Conservation (phyloP, 306 rosid genomes). For the Lablab purpureus region DNA sequence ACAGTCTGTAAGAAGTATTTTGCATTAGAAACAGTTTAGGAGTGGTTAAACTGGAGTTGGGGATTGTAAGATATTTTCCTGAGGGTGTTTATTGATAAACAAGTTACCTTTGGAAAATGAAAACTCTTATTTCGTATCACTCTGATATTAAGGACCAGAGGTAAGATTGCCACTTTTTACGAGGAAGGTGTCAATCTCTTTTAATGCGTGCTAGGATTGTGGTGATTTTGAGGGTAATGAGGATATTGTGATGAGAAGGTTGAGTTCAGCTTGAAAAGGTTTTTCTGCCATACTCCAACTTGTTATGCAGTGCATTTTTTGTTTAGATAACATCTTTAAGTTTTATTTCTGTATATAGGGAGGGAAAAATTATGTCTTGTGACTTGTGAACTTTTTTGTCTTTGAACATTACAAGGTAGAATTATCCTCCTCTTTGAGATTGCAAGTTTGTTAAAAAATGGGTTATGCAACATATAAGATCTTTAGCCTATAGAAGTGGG, state of each 20-base stretch:
- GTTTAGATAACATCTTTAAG: neutral
- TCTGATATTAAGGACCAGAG: neutral
- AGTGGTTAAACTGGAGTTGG: neutral
- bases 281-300: neutral
- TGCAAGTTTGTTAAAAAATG: neutral
- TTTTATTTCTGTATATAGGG: neutral
- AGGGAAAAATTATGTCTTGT: neutral
- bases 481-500: too few relatives aligned
- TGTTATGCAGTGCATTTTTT: neutral
- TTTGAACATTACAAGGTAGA: neutral
- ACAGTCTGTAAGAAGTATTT: neutral
- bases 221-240: neutral
- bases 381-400: neutral
- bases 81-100: constrained; percentile 1
- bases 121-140: neutral
- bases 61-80: neutral
- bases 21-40: neutral
- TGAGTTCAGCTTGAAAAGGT: neutral
- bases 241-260: neutral
- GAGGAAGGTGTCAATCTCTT: neutral
- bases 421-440: neutral
- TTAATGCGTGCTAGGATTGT: neutral
- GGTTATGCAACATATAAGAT: neutral
- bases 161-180: neutral
- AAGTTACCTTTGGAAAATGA: neutral